Evolutionary conservation across 1,139 yeast genomes (phyloP).

Genomic region (Martiniozyma asiatica): DNA sequence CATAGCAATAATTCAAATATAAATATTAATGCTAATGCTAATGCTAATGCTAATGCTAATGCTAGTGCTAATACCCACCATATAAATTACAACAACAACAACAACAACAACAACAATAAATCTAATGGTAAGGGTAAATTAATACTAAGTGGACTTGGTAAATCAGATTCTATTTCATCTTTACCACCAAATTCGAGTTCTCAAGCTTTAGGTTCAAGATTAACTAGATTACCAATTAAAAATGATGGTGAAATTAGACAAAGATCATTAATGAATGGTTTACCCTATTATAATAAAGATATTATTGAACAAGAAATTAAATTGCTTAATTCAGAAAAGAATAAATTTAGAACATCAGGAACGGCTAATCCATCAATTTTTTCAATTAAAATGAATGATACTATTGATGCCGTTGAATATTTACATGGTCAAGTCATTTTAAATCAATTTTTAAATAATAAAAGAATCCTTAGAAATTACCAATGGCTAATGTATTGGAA

Average conservation of each 20-base stretch:
- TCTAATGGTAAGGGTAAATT: no score
- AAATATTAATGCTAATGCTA: constrained; percentile 1
- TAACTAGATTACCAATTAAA: constrained; percentile 18
- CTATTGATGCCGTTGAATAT: constrained; percentile 23
- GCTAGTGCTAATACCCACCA: no score
- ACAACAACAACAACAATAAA: neutral
- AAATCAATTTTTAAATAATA: constrained; percentile 23
- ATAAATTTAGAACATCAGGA: constrained; percentile 14
- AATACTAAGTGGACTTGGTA: constrained; percentile 16
- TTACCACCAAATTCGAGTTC: constrained; percentile 14
- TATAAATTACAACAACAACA: neutral
- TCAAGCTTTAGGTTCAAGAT: constrained; percentile 15
- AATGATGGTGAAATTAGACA: constrained; percentile 5
- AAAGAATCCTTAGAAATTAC: constrained; percentile 20
- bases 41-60: no score
- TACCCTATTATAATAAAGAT: constrained; percentile 20
- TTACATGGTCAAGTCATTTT: constrained; percentile 23
- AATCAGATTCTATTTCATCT: constrained; percentile 16
- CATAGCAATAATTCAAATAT: neutral
- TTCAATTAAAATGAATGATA: constrained; percentile 18
- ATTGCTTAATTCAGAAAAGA: constrained; percentile 13
- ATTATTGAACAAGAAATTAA: constrained; percentile 16
- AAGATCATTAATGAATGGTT: constrained; percentile 20
- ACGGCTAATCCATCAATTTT: constrained; percentile 17
- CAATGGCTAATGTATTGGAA: constrained; percentile 22